Evolutionary conservation across 2,329 filamentous ascomycete species (phyloP).

Genomic region (Neurospora sp.): DNA sequence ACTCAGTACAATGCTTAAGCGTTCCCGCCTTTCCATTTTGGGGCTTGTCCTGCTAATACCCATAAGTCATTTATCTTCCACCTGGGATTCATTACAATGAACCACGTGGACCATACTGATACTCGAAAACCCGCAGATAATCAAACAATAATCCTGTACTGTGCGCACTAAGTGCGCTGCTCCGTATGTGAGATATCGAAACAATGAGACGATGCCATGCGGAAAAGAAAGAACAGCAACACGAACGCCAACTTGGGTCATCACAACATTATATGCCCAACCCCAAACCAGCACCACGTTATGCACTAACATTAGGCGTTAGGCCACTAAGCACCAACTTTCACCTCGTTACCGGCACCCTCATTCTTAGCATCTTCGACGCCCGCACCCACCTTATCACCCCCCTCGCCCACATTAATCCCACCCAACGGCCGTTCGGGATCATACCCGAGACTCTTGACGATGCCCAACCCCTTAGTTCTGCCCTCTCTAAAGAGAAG

Average conservation of each 20-base stretch:
- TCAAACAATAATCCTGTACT: neutral
- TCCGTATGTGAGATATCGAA: neutral
- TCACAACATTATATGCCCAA: neutral
- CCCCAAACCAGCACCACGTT: neutral
- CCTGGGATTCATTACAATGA: neutral
- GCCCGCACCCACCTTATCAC: slow-evolving; percentile 1
- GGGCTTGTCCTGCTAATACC: neutral
- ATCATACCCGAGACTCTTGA: slow-evolving; percentile 87
- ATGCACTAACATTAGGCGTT: neutral
- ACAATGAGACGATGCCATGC: neutral
- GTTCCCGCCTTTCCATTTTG: neutral
- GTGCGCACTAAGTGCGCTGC: neutral
- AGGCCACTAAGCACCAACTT: neutral
- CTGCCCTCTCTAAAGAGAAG: slow-evolving; percentile 89
- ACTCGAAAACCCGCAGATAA: neutral
- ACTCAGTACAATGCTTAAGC: neutral
- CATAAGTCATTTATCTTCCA: neutral
- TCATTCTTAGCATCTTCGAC: neutral
- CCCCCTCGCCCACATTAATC: neutral
- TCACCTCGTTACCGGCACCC: slow-evolving; percentile 3
- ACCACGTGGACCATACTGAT: neutral
- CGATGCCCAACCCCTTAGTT: slow-evolving; percentile 91
- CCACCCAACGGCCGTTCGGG: slow-evolving; percentile 35
- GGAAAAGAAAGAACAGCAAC: neutral
- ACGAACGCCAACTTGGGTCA: neutral